Evolutionary conservation across 1,139 yeast genomes (phyloP), one percentile per base, ranked within the genome.

Genomic region (Tardiomyces blankii): DNA sequence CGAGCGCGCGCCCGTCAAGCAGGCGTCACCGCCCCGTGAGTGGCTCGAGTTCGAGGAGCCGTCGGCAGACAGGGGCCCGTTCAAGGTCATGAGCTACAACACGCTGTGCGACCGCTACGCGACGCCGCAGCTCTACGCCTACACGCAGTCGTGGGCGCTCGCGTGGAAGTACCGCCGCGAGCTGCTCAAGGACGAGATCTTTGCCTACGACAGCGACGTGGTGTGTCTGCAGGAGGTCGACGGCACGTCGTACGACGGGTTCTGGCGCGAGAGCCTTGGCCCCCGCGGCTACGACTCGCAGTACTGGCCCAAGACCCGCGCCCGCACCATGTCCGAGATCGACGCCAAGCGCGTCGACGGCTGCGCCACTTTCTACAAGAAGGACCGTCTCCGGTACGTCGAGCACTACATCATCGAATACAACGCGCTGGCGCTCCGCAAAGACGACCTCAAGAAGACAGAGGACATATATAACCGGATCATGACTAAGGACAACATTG

Each of bases 121-220:
- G 3, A 88, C 96, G 9, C 76, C 93, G 18, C 84, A 80, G 63
- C 75, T 89, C 83, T 93, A 86, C 63, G 89, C 85, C 57, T 91
- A 86, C 62, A 88, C 97, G 1, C 97, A 97, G 28, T 80, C 95
- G 1, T 91, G 98, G 98, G 98, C 97, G 6, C 74, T 91, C 52
- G 78, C 80, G 46, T 89, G 97, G 97, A 84, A 83, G n/a, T 88
- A 82, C 65, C 81, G 99, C 66, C 78, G 82, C 60, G 80, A 82
- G 48, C 70, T 77, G 44, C 73, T 91, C 52, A 77, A 80, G 51
- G 79, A 82, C 54, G 95, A 91, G 63, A 74, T 91, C 16, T 61
- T 80, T 44, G 69, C 72, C 16, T 75, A 72, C 55, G 74, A 76
- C 48, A 73, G 89, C 27, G 97, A 91, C 63, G 71, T 93, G 41